phyloP scores from a whole-genome alignment of 805 yeast species.

The Ogataea zsoltii region DNA sequence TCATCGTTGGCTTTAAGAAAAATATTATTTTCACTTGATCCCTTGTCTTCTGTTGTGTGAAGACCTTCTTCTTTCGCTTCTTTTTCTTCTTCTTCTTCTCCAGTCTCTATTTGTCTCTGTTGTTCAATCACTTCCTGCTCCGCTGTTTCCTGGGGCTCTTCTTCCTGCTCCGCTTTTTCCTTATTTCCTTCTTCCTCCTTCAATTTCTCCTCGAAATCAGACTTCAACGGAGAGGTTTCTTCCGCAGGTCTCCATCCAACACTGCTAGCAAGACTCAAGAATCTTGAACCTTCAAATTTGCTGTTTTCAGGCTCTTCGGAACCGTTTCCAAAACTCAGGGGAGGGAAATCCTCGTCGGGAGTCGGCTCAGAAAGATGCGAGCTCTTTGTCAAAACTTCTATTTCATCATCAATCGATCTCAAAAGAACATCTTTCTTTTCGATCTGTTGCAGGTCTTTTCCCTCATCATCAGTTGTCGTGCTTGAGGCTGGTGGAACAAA shows the following conservation, averaged over 20 bases:
- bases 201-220: neutral
- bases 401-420: slow-evolving; percentile 11
- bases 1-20: too few species aligned
- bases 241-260: slow-evolving; percentile 11
- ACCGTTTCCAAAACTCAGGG: neutral
- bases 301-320: neutral
- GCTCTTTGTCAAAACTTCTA: slow-evolving; percentile 5
- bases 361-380: neutral
- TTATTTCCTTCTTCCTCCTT: neutral
- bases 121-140: too few species aligned
- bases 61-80: too few species aligned
- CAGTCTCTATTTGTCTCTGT: too few species aligned
- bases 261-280: slow-evolving; percentile 8
- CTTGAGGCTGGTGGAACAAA: neutral
- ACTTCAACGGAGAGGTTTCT: neutral
- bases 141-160: too few species aligned
- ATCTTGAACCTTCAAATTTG: slow-evolving; percentile 7
- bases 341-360: neutral
- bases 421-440: neutral
- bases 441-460: neutral
- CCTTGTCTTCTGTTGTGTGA: too few species aligned
- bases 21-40: too few species aligned
- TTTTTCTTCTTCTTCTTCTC: too few species aligned
- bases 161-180: neutral
- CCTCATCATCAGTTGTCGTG: neutral